Conservation (phyloP, 306 rosid species). For the Cucurbita moschata region DNA sequence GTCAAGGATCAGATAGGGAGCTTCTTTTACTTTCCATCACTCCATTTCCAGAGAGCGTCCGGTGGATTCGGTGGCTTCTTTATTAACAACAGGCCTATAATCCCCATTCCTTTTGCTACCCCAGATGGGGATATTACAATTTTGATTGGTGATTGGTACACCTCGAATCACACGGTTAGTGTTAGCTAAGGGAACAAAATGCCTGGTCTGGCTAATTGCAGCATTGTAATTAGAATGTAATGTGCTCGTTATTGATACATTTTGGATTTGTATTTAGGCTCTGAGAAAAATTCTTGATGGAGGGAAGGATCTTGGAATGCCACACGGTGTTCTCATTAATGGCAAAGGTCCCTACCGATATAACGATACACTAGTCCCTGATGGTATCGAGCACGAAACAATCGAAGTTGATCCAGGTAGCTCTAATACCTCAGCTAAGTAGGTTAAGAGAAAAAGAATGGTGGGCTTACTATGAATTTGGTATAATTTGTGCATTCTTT, state of each 20-base stretch:
- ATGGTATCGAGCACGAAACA: constrained; percentile 60
- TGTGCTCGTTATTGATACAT: constrained; percentile 6
- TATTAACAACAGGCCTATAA: constrained; percentile 43
- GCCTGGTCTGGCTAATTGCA: neutral
- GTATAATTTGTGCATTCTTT: neutral
- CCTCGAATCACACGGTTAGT: constrained; percentile 77
- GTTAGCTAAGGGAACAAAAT: constrained; percentile 5
- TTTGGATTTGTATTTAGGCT: constrained; percentile 38
- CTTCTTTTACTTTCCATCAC: constrained; percentile 86
- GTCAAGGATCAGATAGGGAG: constrained; percentile 96
- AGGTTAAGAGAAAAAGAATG: neutral
- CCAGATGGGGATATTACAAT: constrained; percentile 63
- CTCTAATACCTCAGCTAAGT: neutral
- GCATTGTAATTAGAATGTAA: neutral
- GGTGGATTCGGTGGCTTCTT: constrained; percentile 87
- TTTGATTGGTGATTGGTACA: constrained; percentile 88
- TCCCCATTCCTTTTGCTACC: constrained; percentile 69
- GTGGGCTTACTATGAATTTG: neutral
- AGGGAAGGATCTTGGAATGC: constrained; percentile 90
- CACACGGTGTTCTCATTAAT: constrained; percentile 91
- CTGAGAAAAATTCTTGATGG: constrained; percentile 68
- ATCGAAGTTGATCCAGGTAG: constrained; percentile 76
- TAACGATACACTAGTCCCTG: constrained; percentile 69
- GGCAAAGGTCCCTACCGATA: constrained; percentile 91
- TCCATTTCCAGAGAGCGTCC: constrained; percentile 79